Conservation (phyloP, 108 stramenopile genomes). For the Skeletonema tropicum region DNA sequence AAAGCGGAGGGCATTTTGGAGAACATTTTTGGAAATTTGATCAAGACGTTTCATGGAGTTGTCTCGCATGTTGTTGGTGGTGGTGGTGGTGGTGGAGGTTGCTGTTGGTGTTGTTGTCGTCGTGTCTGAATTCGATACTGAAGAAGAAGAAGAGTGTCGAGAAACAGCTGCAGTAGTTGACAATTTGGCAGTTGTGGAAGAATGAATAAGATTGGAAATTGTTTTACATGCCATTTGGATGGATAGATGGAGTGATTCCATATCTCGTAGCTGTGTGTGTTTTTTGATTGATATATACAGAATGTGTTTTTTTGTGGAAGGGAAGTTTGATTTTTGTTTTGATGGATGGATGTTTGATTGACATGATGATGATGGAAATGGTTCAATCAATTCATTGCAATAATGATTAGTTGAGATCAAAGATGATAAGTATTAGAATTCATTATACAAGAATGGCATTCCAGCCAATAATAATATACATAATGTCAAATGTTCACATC, state of each 20-base stretch:
- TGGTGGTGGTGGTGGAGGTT: neutral
- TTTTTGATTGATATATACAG: too few species aligned
- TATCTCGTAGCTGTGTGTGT: constrained; percentile 45
- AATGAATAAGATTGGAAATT: constrained; percentile 88
- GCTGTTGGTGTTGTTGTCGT: too few species aligned
- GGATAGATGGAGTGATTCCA: constrained; percentile 76
- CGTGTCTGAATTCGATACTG: too few species aligned
- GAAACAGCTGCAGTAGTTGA: constrained; percentile 12
- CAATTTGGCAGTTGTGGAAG: constrained; percentile 52
- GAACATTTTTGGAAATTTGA: constrained; percentile 93
- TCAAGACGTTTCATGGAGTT: constrained; percentile 96
- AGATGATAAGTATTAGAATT: too few species aligned
- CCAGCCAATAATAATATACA: neutral
- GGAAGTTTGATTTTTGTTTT: too few species aligned
- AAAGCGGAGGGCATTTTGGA: constrained; percentile 92
- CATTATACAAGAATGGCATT: too few species aligned
- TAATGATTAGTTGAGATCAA: too few species aligned
- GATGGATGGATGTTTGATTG: too few species aligned
- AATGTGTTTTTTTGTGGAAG: neutral
- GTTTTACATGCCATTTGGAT: constrained; percentile 96
- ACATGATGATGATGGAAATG: neutral
- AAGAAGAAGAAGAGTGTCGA: neutral
- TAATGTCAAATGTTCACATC: neutral
- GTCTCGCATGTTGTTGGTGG: constrained; percentile 69
- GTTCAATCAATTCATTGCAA: too few species aligned